phyloP scores from a whole-genome alignment of 768 basidiomycete species.

The Phlebiopsis flavidoalba region DNA sequence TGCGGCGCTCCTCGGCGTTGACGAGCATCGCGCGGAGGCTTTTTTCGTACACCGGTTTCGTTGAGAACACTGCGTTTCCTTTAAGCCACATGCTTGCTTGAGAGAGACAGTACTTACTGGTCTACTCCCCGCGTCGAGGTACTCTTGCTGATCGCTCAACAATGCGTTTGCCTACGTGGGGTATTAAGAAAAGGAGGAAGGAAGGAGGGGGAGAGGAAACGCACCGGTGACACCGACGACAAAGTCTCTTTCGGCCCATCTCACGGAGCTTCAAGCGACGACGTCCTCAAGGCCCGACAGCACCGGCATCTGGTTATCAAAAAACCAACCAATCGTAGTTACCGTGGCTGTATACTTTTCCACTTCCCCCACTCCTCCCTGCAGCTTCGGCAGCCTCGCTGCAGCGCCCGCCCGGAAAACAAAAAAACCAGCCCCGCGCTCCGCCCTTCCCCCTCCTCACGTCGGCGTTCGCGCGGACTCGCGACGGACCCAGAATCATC shows the following conservation, averaged over 20 bases:
- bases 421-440: slow-evolving; percentile 19
- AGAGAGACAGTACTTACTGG: slow-evolving; percentile 39
- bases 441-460: slow-evolving; percentile 29
- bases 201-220: neutral
- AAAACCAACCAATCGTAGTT: slow-evolving; percentile 46
- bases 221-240: slow-evolving; percentile 68
- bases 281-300: slow-evolving; percentile 69
- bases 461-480: slow-evolving; percentile 19
- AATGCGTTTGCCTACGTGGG: slow-evolving; percentile 20
- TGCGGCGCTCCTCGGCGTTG: slow-evolving; percentile 38
- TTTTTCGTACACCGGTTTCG: slow-evolving; percentile 72
- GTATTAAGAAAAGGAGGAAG: neutral
- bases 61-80: slow-evolving; percentile 55
- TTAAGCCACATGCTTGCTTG: no score
- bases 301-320: slow-evolving; percentile 81
- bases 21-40: slow-evolving; percentile 37
- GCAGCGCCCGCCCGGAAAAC: no score
- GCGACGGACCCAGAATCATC: slow-evolving; percentile 48
- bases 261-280: slow-evolving; percentile 61
- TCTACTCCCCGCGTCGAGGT: slow-evolving; percentile 71
- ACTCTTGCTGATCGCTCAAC: slow-evolving; percentile 65
- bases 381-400: no score
- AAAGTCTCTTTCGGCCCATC: slow-evolving; percentile 66
- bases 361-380: slow-evolving; percentile 14
- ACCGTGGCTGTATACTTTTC: slow-evolving; percentile 20